These are phyloP conservation scores for Wickerhamiella siamensis DNA, from an alignment of 805 yeast genomes.

Conservation along the genomic window DNA sequence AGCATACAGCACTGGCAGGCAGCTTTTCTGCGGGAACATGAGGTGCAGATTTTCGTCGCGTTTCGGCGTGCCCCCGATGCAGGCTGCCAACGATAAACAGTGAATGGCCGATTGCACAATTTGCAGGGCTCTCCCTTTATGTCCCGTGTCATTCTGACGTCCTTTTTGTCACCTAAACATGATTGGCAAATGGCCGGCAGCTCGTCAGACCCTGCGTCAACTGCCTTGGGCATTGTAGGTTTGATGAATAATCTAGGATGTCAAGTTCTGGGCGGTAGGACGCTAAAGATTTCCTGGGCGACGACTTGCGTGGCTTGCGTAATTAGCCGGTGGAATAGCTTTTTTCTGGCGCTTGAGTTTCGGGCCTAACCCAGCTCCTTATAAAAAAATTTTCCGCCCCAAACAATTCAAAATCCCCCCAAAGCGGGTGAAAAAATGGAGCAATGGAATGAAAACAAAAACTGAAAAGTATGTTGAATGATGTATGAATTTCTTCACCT, in stretches of 20 bases:
- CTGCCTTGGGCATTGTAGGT: conserved; percentile 9
- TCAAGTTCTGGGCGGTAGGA: too few relatives aligned
- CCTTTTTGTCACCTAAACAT: conserved; percentile 57
- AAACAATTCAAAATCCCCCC: too few relatives aligned
- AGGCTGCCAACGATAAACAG: conserved; percentile 62
- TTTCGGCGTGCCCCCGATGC: conserved; percentile 32
- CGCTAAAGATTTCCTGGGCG: neutral
- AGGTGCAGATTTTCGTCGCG: conserved; percentile 57
- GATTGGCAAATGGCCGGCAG: conserved; percentile 56
- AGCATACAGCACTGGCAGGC: conserved; percentile 82
- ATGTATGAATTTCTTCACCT: conserved; percentile 30
- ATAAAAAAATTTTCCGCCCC: too few relatives aligned
- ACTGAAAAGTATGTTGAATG: conserved; percentile 24
- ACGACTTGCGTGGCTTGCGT: neutral
- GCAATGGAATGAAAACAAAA: too few relatives aligned
- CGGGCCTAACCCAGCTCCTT: neutral
- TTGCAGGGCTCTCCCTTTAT: conserved; percentile 67
- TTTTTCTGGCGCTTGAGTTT: too few relatives aligned
- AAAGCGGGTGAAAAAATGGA: too few relatives aligned
- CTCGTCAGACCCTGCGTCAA: conserved; percentile 21
- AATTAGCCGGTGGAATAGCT: too few relatives aligned
- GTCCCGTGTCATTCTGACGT: conserved; percentile 59
- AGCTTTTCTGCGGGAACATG: conserved; percentile 66
- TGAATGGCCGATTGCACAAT: conserved; percentile 72
- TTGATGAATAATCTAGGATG: conserved; percentile 27